Percentiles rank a stretch among this genome's conserved stretches.
These are phyloP conservation scores for Penicillium digitatum DNA, from an alignment of 2,329 filamentous ascomycete genomes.

Conservation along the genomic window DNA sequence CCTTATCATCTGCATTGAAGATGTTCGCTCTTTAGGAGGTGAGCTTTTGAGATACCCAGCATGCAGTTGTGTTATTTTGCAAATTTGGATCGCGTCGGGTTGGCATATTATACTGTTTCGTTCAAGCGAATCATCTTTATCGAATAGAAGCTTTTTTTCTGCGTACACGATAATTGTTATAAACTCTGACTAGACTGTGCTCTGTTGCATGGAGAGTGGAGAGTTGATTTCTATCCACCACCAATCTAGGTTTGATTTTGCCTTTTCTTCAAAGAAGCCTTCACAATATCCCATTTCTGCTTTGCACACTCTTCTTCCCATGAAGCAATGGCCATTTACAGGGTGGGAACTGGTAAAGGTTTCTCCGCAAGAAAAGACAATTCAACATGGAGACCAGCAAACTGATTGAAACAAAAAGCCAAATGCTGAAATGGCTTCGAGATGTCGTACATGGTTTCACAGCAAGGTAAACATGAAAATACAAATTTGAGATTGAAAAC, in stretches of 20 bases:
- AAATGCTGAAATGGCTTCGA: background rate
- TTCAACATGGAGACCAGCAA: background rate
- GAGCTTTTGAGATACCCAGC: background rate
- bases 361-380: background rate
- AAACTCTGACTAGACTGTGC: background rate
- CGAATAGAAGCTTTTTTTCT: background rate
- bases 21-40: background rate
- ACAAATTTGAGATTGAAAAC: conserved; percentile 1
- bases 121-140: background rate
- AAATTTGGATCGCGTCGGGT: background rate
- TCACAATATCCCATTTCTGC: background rate
- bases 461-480: background rate
- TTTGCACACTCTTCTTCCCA: background rate
- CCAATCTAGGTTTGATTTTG: background rate
- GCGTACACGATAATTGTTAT: background rate
- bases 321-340: background rate
- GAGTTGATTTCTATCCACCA: background rate
- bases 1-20: conserved; percentile 15
- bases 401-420: background rate
- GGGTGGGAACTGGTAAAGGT: background rate
- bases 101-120: background rate
- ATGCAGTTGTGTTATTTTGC: background rate
- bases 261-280: background rate
- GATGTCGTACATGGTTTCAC: background rate
- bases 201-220: background rate